These are phyloP conservation scores for Nepenthes alata DNA, from an alignment of 179 eudicot genomes.

Conservation along the genomic window DNA sequence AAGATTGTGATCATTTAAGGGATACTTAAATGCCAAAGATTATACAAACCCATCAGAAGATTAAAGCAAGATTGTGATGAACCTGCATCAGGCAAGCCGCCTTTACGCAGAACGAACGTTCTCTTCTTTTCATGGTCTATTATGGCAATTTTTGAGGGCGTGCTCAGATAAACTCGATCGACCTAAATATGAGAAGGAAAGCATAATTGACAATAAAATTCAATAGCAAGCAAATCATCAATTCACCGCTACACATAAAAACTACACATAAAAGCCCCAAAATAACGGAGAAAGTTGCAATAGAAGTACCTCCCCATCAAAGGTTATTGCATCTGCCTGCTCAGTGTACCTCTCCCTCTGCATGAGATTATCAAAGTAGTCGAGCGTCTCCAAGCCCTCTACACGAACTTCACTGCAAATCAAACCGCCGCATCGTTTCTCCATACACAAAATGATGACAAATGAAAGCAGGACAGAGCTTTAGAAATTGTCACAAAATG, in stretches of 20 bases:
- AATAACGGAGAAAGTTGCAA: conserved; percentile 1
- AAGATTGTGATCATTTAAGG: neutral
- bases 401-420: conserved; percentile 68
- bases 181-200: conserved; percentile 22
- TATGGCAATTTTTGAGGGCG: conserved; percentile 61
- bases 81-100: conserved; percentile 79
- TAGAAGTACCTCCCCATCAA: conserved; percentile 49
- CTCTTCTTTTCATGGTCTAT: conserved; percentile 86
- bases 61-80: neutral
- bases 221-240: neutral
- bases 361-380: conserved; percentile 51
- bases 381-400: conserved; percentile 71
- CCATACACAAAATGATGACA: no score
- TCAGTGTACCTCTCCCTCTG: conserved; percentile 53
- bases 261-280: neutral
- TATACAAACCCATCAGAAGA: neutral
- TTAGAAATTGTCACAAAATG: no score
- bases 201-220: neutral
- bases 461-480: no score
- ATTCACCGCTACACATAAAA: neutral
- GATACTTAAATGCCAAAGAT: neutral
- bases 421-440: conserved; percentile 12
- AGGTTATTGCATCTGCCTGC: conserved; percentile 77
- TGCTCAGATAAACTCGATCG: conserved; percentile 56
- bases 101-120: conserved; percentile 61